Base-by-base conservation (phyloP, 1,139 yeast genomes). In the Zygosaccharomyces sapae region DNA sequence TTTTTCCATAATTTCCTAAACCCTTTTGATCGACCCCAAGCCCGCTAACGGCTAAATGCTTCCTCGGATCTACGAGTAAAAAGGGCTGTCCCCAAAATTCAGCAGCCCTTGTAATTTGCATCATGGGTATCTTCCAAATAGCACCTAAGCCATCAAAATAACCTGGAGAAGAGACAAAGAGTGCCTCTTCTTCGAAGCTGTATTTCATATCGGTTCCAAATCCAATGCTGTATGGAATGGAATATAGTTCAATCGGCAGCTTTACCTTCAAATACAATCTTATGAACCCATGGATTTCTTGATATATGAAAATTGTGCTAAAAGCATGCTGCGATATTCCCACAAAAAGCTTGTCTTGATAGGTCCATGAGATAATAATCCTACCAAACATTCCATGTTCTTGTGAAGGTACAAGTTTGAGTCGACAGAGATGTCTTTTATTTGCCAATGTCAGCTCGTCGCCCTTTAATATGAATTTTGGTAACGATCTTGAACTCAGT, bases 1-100 rank as follows among this genome's bases (percentile, higher is more conserved):
- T 50, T 6, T 62, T 53, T 0, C 80, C 81, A 57, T 72, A 75
- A n/a, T 73, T 75, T 5, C 68, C 56, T 38, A 62, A 65, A 3
- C 72, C 73, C 10, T 54, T 53, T 8, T 43, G 48, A 6, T 39
- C 39, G 16, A 1, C 38, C 40, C 34, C 43, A 2, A 38, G 49
- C 31, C 50, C 54, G 38, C 25, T 44, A 45, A 39, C 45, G 37
- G 22, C 33, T 24, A 51, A 35, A 35, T 54, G 49, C 25, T 44
- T 47, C 9, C 43, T 22, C 3, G 37, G 27, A 10, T 45, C 47
- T 9, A 55, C 38, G 13, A 48, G 30, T 10, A 56, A 34, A 3
- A 33, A 42, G 10, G 44, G 41, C n/a, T 33, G 33, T 34, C 38
- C 38, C 51, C 44, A 43, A 16, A 30, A n/a, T 20, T 46, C 47